Percentiles rank a stretch among this genome's conserved stretches.
Conservation (phyloP, 1,139 yeast species). For the Geotrichum bryndzae region DNA sequence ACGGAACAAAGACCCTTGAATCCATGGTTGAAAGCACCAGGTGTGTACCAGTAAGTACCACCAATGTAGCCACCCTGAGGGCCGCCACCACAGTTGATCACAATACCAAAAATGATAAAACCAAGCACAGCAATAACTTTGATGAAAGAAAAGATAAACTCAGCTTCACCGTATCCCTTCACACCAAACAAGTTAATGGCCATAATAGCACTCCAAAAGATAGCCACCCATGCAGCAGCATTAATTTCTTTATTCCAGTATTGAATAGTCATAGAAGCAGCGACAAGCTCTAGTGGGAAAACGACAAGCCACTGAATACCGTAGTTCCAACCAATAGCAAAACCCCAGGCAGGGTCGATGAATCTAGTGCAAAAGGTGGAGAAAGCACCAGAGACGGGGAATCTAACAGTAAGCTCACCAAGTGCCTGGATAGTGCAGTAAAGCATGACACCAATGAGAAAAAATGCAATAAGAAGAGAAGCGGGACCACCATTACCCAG, state of each 20-base stretch:
- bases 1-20: conserved; percentile 77
- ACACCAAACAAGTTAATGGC: conserved; percentile 63
- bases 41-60: conserved; percentile 53
- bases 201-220: conserved; percentile 56
- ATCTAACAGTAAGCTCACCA: conserved; percentile 57
- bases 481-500: conserved; percentile 72
- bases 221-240: conserved; percentile 60
- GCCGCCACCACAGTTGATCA: conserved; percentile 59
- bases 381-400: conserved; percentile 59
- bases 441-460: conserved; percentile 39
- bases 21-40: conserved; percentile 59
- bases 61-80: conserved; percentile 57
- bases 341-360: conserved; percentile 62
- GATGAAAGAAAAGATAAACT: conserved; percentile 52
- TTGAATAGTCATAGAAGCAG: conserved; percentile 63
- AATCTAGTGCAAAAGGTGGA: conserved; percentile 50
- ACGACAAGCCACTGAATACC: conserved; percentile 71
- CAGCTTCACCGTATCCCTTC: conserved; percentile 69
- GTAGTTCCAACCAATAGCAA: conserved; percentile 79
- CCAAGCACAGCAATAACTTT: conserved; percentile 60
- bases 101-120: conserved; percentile 54
- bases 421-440: conserved; percentile 52
- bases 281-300: conserved; percentile 67
- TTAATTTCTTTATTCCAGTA: conserved; percentile 56
- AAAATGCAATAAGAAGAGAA: conserved; percentile 53